Conservation (phyloP, 352 stramenopile species). For the Phytophthora aleatoria region DNA sequence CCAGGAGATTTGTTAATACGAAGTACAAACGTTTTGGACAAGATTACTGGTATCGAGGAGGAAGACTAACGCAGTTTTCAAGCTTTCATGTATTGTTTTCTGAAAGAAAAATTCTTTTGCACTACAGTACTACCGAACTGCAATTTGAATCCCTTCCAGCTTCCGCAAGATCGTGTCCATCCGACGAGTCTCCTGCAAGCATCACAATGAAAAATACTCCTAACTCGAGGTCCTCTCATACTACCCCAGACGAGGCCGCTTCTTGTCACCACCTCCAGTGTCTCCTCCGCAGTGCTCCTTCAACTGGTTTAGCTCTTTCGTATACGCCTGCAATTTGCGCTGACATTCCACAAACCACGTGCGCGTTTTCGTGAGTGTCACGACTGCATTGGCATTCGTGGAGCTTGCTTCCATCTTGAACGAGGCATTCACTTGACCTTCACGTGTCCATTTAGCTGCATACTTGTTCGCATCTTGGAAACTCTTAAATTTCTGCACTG, state of each 20-base stretch:
- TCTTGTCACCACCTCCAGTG: neutral
- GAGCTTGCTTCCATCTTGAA: conserved; percentile 6
- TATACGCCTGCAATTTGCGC: conserved; percentile 5
- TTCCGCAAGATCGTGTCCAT: no score
- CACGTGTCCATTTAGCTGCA: neutral
- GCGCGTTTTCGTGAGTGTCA: conserved; percentile 18
- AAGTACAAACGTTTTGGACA: no score
- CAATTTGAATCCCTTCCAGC: no score
- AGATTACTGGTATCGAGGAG: no score
- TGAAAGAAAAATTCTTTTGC: no score
- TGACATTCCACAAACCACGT: conserved; percentile 1
- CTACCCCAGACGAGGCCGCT: neutral
- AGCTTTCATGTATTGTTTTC: neutral
- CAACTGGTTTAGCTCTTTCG: conserved; percentile 2
- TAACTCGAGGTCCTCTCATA: neutral
- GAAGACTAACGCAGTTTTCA: neutral
- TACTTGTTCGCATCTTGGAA: conserved; percentile 15
- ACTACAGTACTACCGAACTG: no score
- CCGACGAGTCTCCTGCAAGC: no score
- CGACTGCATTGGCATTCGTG: conserved; percentile 1
- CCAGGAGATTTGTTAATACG: conserved; percentile 1
- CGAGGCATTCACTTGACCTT: conserved; percentile 5
- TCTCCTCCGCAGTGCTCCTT: neutral
- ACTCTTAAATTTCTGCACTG: neutral
- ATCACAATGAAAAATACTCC: no score